Percentiles rank a stretch among this genome's conserved stretches.
Evolutionary conservation across 1,284 basidiomycete species (phyloP).

Genomic region (Austroboletus rostrupii): DNA sequence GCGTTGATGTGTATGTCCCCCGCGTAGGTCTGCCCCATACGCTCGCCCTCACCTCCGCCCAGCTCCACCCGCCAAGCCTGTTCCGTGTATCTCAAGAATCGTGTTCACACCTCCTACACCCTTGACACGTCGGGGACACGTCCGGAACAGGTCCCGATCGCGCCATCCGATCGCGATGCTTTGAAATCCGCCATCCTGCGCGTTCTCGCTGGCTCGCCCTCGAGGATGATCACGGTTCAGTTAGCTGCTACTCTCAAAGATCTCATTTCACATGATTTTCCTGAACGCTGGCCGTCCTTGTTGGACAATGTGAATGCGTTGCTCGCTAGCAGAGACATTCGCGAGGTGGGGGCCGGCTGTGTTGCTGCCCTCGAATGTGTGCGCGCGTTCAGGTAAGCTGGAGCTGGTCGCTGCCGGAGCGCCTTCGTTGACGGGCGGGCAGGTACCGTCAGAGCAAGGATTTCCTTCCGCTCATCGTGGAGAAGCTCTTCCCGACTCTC

Average conservation of each 20-base stretch:
- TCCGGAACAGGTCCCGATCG: conserved; percentile 59
- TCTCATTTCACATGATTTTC: conserved; percentile 71
- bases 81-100: conserved; percentile 83
- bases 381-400: conserved; percentile 58
- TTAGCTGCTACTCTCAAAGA: conserved; percentile 68
- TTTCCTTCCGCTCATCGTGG: conserved; percentile 55
- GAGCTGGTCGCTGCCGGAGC: conserved; percentile 15
- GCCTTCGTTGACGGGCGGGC: conserved; percentile 17
- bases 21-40: neutral
- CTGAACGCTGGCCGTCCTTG: conserved; percentile 67
- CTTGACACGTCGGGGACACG: conserved; percentile 44
- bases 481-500: conserved; percentile 67
- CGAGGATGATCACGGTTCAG: conserved; percentile 68
- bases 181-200: conserved; percentile 65
- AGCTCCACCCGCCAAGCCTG: conserved; percentile 78
- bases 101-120: conserved; percentile 62
- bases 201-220: conserved; percentile 63
- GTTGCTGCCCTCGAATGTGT: conserved; percentile 72
- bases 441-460: conserved; percentile 67
- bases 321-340: conserved; percentile 58
- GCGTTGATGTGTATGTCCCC: conserved; percentile 67
- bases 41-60: conserved; percentile 7
- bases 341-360: conserved; percentile 75
- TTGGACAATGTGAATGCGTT: conserved; percentile 60
- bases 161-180: conserved; percentile 61